Evolutionary conservation across 371 early-diverging fungal genomes (phyloP).

Genomic region (Mycotypha africana): DNA sequence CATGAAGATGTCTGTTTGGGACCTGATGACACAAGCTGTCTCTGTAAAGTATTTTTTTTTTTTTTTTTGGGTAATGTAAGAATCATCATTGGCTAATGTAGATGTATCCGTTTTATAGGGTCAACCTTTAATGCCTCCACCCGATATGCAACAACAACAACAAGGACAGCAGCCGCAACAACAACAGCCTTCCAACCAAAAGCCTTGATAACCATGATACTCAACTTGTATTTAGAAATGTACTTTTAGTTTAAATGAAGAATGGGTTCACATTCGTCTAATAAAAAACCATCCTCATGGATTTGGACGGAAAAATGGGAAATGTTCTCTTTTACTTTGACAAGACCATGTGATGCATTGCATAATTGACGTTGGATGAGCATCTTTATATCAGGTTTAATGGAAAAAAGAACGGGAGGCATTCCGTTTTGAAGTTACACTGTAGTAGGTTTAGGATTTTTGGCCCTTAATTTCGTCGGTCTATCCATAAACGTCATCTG

Average conservation of each 20-base stretch:
- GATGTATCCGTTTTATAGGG: slow-evolving; percentile 11
- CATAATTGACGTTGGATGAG: too few species aligned
- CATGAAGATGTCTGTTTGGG: slow-evolving; percentile 71
- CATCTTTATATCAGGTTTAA: too few species aligned
- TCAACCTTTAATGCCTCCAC: slow-evolving; percentile 19
- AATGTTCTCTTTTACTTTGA: neutral
- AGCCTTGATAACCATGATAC: neutral
- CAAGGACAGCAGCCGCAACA: slow-evolving; percentile 1
- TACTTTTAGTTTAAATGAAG: neutral
- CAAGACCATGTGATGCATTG: too few species aligned
- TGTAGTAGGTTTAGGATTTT: too few species aligned
- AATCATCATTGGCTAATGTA: too few species aligned
- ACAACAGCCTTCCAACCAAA: neutral
- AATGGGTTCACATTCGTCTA: too few species aligned
- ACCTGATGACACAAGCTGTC: slow-evolving; percentile 52
- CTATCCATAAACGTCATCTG: too few species aligned
- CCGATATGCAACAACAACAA: slow-evolving; percentile 4
- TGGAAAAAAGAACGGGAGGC: too few species aligned
- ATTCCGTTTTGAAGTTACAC: too few species aligned
- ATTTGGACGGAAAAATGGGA: neutral
- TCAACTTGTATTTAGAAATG: neutral
- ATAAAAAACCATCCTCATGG: neutral
- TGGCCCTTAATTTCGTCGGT: too few species aligned
- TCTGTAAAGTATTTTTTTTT: slow-evolving; percentile 18
- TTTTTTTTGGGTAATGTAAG: neutral